Percentiles rank a stretch among this genome's conserved stretches.
Evolutionary conservation across 2,329 filamentous ascomycete genomes (phyloP).

Genomic region (Dothiorella sarmentorum): DNA sequence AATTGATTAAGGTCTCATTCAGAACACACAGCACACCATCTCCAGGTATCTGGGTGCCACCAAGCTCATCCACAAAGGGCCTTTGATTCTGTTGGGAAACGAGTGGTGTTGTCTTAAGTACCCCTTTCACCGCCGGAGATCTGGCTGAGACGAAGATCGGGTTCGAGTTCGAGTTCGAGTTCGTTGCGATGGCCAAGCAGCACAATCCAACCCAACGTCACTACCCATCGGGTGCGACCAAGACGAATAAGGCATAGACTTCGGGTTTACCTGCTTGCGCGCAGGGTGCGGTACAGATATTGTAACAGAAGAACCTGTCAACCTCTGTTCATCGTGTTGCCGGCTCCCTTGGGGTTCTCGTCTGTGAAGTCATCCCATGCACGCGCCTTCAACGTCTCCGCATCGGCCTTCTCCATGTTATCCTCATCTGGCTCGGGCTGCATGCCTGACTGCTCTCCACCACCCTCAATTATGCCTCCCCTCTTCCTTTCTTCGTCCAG

Average conservation of each 20-base stretch:
- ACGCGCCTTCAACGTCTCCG: constrained; percentile 87
- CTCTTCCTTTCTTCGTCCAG: constrained; percentile 81
- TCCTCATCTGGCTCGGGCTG: constrained; percentile 81
- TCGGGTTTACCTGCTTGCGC: neutral
- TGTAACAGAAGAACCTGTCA: neutral
- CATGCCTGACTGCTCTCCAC: constrained; percentile 69
- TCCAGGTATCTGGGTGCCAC: neutral
- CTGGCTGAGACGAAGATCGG: constrained; percentile 5
- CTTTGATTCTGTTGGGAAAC: neutral
- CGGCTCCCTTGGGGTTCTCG: constrained; percentile 77
- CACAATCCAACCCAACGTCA: neutral
- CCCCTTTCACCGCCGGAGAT: neutral
- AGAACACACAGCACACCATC: neutral
- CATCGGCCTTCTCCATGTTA: constrained; percentile 79
- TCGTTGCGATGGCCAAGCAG: neutral
- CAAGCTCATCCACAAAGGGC: neutral
- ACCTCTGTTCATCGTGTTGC: constrained; percentile 80
- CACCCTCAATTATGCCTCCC: constrained; percentile 88
- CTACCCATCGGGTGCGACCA: neutral
- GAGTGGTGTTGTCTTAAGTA: neutral
- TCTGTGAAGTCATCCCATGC: constrained; percentile 95
- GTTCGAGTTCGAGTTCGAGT: neutral
- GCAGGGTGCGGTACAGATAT: neutral
- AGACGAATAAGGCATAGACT: neutral
- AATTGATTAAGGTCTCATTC: constrained; percentile 10